phyloP scores from a whole-genome alignment of 2,329 filamentous ascomycete species.

The Exophiala spinifera region DNA sequence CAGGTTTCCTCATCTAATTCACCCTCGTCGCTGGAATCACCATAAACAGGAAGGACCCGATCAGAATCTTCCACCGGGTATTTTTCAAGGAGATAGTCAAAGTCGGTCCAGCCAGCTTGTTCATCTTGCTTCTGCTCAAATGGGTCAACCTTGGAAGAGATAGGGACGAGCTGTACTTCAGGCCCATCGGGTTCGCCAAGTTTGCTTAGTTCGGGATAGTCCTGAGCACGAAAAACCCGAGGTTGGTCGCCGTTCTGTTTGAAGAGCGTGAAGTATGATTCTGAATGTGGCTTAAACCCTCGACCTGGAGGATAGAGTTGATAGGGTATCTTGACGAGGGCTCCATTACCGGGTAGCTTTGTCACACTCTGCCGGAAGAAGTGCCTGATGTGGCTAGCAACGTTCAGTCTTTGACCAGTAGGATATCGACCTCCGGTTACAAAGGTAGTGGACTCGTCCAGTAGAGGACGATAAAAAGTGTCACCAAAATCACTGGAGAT shows the following conservation, averaged over 20 bases:
- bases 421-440: conserved; percentile 23
- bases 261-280: conserved; percentile 21
- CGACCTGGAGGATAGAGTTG: not conserved
- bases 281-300: conserved; percentile 6
- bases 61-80: conserved; percentile 41
- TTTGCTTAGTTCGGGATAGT: conserved; percentile 15
- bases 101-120: conserved; percentile 21
- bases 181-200: too few relatives aligned
- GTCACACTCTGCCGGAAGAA: conserved; percentile 15
- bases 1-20: conserved; percentile 59
- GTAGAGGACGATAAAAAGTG: conserved; percentile 30
- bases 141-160: not conserved
- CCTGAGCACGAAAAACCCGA: conserved; percentile 11
- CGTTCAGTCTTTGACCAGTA: conserved; percentile 22
- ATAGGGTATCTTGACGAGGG: conserved; percentile 17
- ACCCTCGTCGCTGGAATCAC: conserved; percentile 53
- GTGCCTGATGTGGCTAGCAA: conserved; percentile 14
- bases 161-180: too few relatives aligned
- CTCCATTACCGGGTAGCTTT: conserved; percentile 4
- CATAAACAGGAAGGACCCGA: conserved; percentile 50
- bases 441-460: conserved; percentile 16
- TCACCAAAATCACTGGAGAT: conserved; percentile 30
- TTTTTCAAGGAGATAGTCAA: conserved; percentile 41
- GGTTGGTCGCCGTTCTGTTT: conserved; percentile 1
- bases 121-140: not conserved